A percentile compares a stretch with the other conserved stretches of the same genome.
These are phyloP conservation scores for Dipteronia sinensis DNA, from an alignment of 345 rosid genomes.

Conservation along the genomic window DNA sequence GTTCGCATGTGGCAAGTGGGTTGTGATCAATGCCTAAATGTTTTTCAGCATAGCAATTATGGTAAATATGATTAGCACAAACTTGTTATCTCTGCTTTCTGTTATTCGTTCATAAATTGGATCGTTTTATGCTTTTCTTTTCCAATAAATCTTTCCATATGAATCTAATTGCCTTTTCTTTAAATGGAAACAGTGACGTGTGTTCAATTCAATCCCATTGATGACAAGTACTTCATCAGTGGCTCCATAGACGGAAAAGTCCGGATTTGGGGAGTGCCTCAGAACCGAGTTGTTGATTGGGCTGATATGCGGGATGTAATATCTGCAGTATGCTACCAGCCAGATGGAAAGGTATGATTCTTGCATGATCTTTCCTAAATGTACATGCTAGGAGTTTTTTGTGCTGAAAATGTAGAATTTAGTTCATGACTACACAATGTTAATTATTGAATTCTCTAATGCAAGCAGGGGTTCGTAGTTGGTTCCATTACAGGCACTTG, in stretches of 20 bases:
- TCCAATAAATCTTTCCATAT: not conserved
- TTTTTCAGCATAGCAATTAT: constrained; percentile 66
- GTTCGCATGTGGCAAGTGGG: constrained; percentile 79
- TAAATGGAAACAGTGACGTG: constrained; percentile 73
- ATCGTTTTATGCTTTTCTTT: not conserved
- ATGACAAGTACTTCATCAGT: constrained; percentile 71
- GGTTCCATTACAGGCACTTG: constrained; percentile 73
- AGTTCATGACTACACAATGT: constrained; percentile 1
- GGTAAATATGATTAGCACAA: constrained; percentile 39
- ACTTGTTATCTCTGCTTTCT: not conserved
- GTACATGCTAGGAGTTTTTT: not conserved
- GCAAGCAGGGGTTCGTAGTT: constrained; percentile 66
- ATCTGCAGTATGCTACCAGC: constrained; percentile 74
- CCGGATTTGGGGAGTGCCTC: constrained; percentile 79
- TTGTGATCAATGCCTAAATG: constrained; percentile 46
- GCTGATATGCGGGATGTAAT: constrained; percentile 61
- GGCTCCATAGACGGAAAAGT: constrained; percentile 96
- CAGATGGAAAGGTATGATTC: constrained; percentile 68
- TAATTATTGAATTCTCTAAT: constrained; percentile 20
- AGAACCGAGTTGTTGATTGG: constrained; percentile 81
- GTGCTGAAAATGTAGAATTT: not conserved
- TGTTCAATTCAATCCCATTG: constrained; percentile 73
- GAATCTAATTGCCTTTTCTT: constrained; percentile 17
- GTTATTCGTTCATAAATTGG: not conserved
- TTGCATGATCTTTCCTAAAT: constrained; percentile 1